A percentile compares a stretch with the other conserved stretches of the same genome.
These are phyloP conservation scores for Monascus purpureus DNA, from an alignment of 495 filamentous ascomycete genomes.

Conservation along the genomic window DNA sequence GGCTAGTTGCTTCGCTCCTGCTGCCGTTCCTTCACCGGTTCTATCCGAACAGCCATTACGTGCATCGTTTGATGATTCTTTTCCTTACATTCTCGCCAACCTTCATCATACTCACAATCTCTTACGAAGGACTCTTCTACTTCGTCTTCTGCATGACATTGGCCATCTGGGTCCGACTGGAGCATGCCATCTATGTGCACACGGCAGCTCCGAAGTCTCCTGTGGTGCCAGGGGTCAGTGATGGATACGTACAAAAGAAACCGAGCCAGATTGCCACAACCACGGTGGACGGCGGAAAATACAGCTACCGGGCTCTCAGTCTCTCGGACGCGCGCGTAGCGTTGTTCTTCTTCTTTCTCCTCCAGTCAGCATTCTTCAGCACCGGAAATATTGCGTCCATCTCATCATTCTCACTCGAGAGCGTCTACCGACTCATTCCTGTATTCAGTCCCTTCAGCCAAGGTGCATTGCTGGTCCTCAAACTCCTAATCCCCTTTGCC, in stretches of 20 bases:
- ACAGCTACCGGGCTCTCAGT: slow-evolving; percentile 54
- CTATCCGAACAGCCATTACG: slow-evolving; percentile 73
- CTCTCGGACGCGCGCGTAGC: slow-evolving; percentile 75
- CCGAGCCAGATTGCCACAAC: slow-evolving; percentile 15
- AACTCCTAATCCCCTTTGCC: slow-evolving; percentile 87
- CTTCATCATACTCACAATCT: slow-evolving; percentile 94
- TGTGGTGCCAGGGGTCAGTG: slow-evolving; percentile 6
- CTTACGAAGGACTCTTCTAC: slow-evolving; percentile 96
- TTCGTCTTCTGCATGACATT: slow-evolving; percentile 73
- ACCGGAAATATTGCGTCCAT: slow-evolving; percentile 94
- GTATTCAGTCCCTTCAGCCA: slow-evolving; percentile 92
- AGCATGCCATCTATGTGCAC: slow-evolving; percentile 61
- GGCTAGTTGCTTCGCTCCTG: slow-evolving; percentile 54
- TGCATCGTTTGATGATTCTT: slow-evolving; percentile 77
- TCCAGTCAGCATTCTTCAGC: slow-evolving; percentile 94
- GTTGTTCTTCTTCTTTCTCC: slow-evolving; percentile 86
- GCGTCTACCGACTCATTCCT: slow-evolving; percentile 81
- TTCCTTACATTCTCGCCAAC: slow-evolving; percentile 89
- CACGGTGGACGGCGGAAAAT: slow-evolving; percentile 21
- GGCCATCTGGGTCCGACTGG: slow-evolving; percentile 79
- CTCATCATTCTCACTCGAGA: slow-evolving; percentile 87
- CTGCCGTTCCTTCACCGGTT: slow-evolving; percentile 72
- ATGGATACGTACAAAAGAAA: slow-evolving; percentile 9
- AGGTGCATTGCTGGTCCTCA: slow-evolving; percentile 72
- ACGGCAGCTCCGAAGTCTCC: slow-evolving; percentile 17